Conservation (phyloP, 129 eudicot species). For the Helianthus tuberosus region DNA sequence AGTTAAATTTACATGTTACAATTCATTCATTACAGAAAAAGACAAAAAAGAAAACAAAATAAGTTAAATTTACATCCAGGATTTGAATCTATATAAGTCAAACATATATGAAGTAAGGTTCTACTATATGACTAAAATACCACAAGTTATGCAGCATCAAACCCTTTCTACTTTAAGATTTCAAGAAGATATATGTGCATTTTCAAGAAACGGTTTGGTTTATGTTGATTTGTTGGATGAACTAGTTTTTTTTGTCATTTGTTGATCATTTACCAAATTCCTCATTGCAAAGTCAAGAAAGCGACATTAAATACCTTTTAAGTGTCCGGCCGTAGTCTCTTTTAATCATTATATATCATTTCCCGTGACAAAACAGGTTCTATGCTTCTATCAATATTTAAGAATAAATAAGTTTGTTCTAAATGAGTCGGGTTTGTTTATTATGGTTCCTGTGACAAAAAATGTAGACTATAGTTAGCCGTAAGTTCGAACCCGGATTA, state of each 20-base stretch:
- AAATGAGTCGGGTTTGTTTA: background rate
- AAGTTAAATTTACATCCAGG: no score
- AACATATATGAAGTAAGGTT: background rate
- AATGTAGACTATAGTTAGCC: background rate
- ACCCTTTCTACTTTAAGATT: background rate
- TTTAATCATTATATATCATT: conserved; percentile 19
- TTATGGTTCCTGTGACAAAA: background rate
- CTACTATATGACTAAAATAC: conserved; percentile 5
- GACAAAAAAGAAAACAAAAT: no score
- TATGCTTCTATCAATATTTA: background rate
- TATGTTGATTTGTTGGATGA: conserved; percentile 6
- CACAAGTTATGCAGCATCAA: background rate
- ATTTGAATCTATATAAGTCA: conserved; percentile 8
- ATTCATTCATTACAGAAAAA: no score
- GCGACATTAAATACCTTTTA: conserved; percentile 12
- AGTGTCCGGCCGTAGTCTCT: conserved; percentile 3
- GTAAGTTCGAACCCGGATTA: background rate
- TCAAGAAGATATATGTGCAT: background rate
- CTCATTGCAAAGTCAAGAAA: conserved; percentile 22
- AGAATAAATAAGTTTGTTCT: background rate
- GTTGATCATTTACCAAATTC: conserved; percentile 19
- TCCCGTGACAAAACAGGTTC: background rate
- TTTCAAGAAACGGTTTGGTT: conserved; percentile 11
- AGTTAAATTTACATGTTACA: no score
- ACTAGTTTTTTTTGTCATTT: conserved; percentile 22